Evolutionary conservation across 2,329 filamentous ascomycete genomes (phyloP), one percentile per base, ranked within the genome.

Genomic region (Sclerotinia sclerotiorum): DNA sequence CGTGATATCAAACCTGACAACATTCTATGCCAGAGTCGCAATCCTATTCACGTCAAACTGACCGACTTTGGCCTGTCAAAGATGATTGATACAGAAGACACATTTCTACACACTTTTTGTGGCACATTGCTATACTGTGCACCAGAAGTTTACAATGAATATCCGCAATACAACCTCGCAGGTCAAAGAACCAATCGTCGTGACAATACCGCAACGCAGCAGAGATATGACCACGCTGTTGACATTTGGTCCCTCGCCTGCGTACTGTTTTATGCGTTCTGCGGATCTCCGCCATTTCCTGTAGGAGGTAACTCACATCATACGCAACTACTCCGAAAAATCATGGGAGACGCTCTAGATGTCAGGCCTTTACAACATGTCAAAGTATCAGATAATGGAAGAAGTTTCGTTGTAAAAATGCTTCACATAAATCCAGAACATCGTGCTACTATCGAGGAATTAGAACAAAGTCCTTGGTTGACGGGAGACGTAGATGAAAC

Each of bases 1-100:
- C 90, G 95, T n/a, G 95, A 99, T 79, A 93, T 99, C 76, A 99
- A 99, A 78, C 95, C 95, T 0, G 95, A 99, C 82, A 99, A 99
- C 76, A 97, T 99, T 70, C 84, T 99, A 52, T 91, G 98, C 73
- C 84, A 88, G 15, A 89, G 88, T 0, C 78, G 87, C 13, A 82
- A 89, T 7, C 93, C 94, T 0, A 86, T 97, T 61, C 83, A 87
- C 19, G 90, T 98, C 74, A 98, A 99, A 79, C 83, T 99, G 19
- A 97, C 95, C 0, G 95, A 99, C 77, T 99, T 99, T 81, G 95
- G 95, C 3, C 81, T 99, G 5, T 98, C 95, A 2, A 99, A 99
- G 78, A 94, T 96, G 78, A 89, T 97, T 57, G 90, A 93, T 70
- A 92, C 92, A 70, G 55, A 51, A 19, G 90, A 97, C 75, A 97